These are phyloP conservation scores for Albugo laibachii DNA, from an alignment of 352 stramenopile species.

Conservation along the genomic window DNA sequence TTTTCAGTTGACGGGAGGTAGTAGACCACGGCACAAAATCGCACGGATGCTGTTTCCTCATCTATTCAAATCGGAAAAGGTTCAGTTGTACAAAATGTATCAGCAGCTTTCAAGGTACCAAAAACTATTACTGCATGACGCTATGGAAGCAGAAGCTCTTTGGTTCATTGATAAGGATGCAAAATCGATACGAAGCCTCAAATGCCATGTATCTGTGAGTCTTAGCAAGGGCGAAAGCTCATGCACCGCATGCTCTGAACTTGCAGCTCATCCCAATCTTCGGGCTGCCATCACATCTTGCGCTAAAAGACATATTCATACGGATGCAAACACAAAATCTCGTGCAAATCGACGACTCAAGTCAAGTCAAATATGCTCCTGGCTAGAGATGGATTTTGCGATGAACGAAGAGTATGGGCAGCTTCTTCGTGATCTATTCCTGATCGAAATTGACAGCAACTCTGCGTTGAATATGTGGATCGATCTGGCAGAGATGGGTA, in stretches of 20 bases:
- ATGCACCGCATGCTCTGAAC: slow-evolving; percentile 21
- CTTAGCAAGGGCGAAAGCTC: slow-evolving; percentile 15
- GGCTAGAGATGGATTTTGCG: slow-evolving; percentile 31
- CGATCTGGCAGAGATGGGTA: slow-evolving; percentile 42
- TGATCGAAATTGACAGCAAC: slow-evolving; percentile 20
- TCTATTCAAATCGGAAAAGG: slow-evolving; percentile 14
- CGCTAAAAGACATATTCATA: not conserved
- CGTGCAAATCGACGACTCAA: slow-evolving; percentile 24
- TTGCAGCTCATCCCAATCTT: slow-evolving; percentile 31
- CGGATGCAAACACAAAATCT: slow-evolving; percentile 6
- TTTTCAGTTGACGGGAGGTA: slow-evolving; percentile 42
- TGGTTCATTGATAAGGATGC: slow-evolving; percentile 73
- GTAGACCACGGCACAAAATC: slow-evolving; percentile 34
- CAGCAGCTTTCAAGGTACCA: slow-evolving; percentile 8
- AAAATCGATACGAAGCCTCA: slow-evolving; percentile 37
- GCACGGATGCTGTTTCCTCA: slow-evolving; percentile 51
- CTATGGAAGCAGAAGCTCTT: slow-evolving; percentile 39
- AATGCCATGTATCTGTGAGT: slow-evolving; percentile 33
- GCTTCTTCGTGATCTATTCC: slow-evolving; percentile 29
- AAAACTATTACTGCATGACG: slow-evolving; percentile 49
- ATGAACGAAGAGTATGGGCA: slow-evolving; percentile 30
- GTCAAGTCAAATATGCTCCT: slow-evolving; percentile 22
- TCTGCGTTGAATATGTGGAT: slow-evolving; percentile 33
- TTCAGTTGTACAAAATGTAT: slow-evolving; percentile 4
- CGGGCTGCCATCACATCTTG: slow-evolving; percentile 11